A percentile compares a stretch with the other conserved stretches of the same genome.
These are phyloP conservation scores for Thalia dealbata DNA, from an alignment of 176 grass and related monocot genomes.

Conservation along the genomic window DNA sequence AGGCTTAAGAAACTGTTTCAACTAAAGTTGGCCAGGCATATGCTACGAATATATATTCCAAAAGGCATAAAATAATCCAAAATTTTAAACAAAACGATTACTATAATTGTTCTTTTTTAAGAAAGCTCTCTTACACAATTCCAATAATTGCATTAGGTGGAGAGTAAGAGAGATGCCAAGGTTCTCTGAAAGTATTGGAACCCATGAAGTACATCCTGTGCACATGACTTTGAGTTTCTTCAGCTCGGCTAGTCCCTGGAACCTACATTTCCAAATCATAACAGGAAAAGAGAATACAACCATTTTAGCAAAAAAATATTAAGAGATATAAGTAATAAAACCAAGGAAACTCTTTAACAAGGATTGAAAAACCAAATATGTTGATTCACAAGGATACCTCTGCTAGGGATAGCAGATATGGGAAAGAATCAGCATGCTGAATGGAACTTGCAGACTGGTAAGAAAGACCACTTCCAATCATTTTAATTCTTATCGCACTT, in stretches of 20 bases:
- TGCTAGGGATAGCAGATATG: constrained; percentile 87
- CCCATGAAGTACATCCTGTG: constrained; percentile 99
- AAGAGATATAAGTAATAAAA: background rate
- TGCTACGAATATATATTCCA: background rate
- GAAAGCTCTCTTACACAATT: constrained; percentile 67
- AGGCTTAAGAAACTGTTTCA: too few relatives aligned
- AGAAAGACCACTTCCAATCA: constrained; percentile 58
- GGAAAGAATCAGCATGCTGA: constrained; percentile 77
- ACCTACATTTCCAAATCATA: constrained; percentile 41
- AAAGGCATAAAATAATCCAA: background rate
- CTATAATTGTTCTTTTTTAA: background rate
- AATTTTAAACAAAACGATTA: background rate
- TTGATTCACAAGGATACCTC: constrained; percentile 40
- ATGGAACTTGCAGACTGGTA: constrained; percentile 62
- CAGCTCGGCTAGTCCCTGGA: constrained; percentile 79
- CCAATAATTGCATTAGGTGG: constrained; percentile 94
- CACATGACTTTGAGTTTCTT: constrained; percentile 94
- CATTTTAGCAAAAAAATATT: constrained; percentile 1
- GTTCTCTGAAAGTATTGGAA: constrained; percentile 92
- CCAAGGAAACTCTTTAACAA: background rate
- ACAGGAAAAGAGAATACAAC: constrained; percentile 22
- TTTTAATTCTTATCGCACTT: constrained; percentile 89
- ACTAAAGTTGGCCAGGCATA: too few relatives aligned
- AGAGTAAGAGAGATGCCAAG: constrained; percentile 98
- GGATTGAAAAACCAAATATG: background rate